Base-by-base conservation (phyloP, 2,329 filamentous ascomycete species). In the Septoria linicola region DNA sequence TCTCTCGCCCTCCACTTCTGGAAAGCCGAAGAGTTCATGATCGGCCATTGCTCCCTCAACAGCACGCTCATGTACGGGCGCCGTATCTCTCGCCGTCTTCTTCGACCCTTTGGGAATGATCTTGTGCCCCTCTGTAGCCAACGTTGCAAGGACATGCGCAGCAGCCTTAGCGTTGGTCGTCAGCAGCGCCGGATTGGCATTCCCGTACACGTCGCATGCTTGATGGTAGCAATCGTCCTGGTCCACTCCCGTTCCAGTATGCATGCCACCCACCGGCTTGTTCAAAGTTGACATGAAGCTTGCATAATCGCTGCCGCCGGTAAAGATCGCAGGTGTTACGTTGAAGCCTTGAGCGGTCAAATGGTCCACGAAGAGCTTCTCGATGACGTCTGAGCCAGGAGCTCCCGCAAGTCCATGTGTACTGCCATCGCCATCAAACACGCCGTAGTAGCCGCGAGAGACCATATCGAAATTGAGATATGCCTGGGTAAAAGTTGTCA, bases 401-500 rank as follows among this genome's bases (percentile, higher is more conserved):
- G 35, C 44, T 16, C 48, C 39, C 4, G 54, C 51, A 30, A 49
- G 50, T 7, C 49, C 54, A 8, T 36, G 51, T 14, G 56, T 57
- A 27, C 48, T 59, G 11, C 54, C 79, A 56, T 85, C 80, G 63
- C 44, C 44, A 21, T 48, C 43, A n/a, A 48, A 41, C n/a, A 48
- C 35, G 36, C 44, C 44, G 13, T 41, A 41, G 16, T 40, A 40
- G 25, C 44, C 44, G n/a, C 36, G 35, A 6, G 44, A 40, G 11
- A 48, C 36, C 44, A 48, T 48, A 25, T 48, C 44, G 25, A 34
- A 48, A 19, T 48, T 48, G 16, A 48, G 25, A 10, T 80, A 80
- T 59, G 81, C 74, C 52, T 73, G 71, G 53, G 73, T 74, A 5
- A 74, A 75, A 56, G 76, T 82, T 69, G 83, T 83, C n/a, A 80